Evolutionary conservation across 2,329 filamentous ascomycete species (phyloP).

Genomic region (Pestalotiopsis sp.): DNA sequence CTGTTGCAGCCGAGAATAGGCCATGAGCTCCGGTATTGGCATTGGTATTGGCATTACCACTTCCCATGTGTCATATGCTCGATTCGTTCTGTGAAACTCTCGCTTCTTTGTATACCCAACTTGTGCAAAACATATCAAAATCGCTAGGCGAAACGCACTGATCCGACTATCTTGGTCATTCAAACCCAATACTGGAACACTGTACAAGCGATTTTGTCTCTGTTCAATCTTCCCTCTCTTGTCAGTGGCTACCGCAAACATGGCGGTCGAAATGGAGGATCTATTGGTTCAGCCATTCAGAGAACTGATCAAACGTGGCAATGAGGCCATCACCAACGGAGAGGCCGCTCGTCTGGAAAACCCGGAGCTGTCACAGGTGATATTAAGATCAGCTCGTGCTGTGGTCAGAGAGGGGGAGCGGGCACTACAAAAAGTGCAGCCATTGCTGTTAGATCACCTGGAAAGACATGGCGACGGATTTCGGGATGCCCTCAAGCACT

Average conservation of each 20-base stretch:
- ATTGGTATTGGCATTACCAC: conserved; percentile 1
- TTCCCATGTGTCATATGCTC: conserved; percentile 5
- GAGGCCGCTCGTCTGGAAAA: conserved; percentile 25
- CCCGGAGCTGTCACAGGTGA: conserved; percentile 26
- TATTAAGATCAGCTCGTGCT: conserved; percentile 35
- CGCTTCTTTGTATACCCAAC: neutral
- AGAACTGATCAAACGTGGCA: conserved; percentile 41
- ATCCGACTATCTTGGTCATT: neutral
- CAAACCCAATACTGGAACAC: neutral
- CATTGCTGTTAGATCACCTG: conserved; percentile 39
- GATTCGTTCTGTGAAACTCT: conserved; percentile 5
- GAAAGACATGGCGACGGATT: conserved; percentile 40
- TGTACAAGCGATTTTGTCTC: neutral
- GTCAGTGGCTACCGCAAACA: conserved; percentile 8
- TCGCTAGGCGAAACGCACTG: neutral
- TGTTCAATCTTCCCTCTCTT: neutral
- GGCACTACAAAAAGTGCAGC: conserved; percentile 38
- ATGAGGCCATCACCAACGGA: conserved; percentile 37
- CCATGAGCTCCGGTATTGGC: neutral
- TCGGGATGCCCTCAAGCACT: conserved; percentile 36
- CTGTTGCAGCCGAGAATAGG: conserved; percentile 2
- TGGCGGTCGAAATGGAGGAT: conserved; percentile 30
- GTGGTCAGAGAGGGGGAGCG: conserved; percentile 41
- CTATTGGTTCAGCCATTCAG: conserved; percentile 38
- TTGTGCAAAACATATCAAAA: neutral